Conservation (phyloP, 1,284 basidiomycete genomes). For the Moesziomyces sp. region DNA sequence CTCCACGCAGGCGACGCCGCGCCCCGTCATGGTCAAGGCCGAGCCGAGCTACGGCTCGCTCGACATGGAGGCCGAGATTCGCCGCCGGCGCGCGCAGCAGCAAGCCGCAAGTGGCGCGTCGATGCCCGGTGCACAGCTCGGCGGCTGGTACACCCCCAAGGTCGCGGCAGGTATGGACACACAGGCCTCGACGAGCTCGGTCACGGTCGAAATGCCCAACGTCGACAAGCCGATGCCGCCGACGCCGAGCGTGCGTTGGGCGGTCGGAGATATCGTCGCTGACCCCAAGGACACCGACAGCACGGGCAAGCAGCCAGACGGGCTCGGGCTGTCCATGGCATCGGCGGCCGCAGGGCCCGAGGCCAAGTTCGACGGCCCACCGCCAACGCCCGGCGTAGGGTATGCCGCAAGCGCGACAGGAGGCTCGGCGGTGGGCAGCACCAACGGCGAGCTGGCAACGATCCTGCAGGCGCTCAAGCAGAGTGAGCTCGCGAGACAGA, state of each 20-base stretch:
- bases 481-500: conserved; percentile 51
- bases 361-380: conserved; percentile 26
- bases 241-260: conserved; percentile 40
- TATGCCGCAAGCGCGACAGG: conserved; percentile 11
- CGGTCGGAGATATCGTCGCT: conserved; percentile 24
- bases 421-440: conserved; percentile 11
- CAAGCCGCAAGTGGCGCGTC: conserved; percentile 23
- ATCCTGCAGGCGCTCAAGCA: conserved; percentile 53
- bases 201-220: conserved; percentile 23
- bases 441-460: conserved; percentile 40
- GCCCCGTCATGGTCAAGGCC: conserved; percentile 25
- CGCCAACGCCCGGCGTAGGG: conserved; percentile 34
- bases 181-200: conserved; percentile 18
- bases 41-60: conserved; percentile 46
- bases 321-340: conserved; percentile 35
- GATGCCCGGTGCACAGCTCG: conserved; percentile 21
- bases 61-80: conserved; percentile 60
- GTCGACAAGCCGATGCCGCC: conserved; percentile 45
- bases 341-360: conserved; percentile 26
- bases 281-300: not conserved
- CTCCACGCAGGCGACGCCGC: conserved; percentile 26
- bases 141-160: conserved; percentile 57
- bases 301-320: conserved; percentile 24
- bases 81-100: conserved; percentile 38
- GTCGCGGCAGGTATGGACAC: conserved; percentile 10